Conservation (phyloP, 2,329 filamentous ascomycete species). For the Trichoderma afroharzianum region DNA sequence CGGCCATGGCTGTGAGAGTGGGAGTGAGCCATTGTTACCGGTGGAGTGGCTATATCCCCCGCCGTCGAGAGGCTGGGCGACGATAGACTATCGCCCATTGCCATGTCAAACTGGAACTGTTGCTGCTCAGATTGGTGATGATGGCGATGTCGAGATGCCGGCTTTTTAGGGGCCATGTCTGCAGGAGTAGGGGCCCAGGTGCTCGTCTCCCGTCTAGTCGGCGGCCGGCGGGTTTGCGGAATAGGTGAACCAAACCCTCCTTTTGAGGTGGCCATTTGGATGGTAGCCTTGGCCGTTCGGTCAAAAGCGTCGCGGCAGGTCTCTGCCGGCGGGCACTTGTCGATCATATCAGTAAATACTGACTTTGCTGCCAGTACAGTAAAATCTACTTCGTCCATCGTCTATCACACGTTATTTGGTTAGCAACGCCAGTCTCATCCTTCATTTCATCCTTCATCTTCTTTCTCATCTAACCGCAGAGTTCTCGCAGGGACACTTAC, state of each 20-base stretch:
- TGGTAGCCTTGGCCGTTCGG: conserved; percentile 89
- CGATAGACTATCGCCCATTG: conserved; percentile 39
- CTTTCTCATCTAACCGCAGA: not conserved
- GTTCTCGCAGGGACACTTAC: conserved; percentile 48
- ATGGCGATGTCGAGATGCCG: conserved; percentile 24
- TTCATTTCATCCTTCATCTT: not conserved
- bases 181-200: conserved; percentile 29
- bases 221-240: conserved; percentile 26
- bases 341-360: conserved; percentile 84
- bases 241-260: conserved; percentile 65
- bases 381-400: conserved; percentile 95
- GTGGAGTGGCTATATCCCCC: conserved; percentile 40
- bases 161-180: conserved; percentile 25
- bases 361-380: conserved; percentile 91
- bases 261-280: conserved; percentile 88
- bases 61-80: conserved; percentile 39
- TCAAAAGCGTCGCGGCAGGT: conserved; percentile 93
- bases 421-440: not conserved
- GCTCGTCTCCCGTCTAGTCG: conserved; percentile 26
- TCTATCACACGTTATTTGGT: conserved; percentile 39
- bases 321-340: conserved; percentile 92
- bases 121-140: conserved; percentile 26
- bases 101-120: conserved; percentile 35
- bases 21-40: conserved; percentile 33
- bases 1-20: conserved; percentile 25